Evolutionary conservation across 2,329 filamentous ascomycete species (phyloP).

Genomic region (Penicillium sp.): DNA sequence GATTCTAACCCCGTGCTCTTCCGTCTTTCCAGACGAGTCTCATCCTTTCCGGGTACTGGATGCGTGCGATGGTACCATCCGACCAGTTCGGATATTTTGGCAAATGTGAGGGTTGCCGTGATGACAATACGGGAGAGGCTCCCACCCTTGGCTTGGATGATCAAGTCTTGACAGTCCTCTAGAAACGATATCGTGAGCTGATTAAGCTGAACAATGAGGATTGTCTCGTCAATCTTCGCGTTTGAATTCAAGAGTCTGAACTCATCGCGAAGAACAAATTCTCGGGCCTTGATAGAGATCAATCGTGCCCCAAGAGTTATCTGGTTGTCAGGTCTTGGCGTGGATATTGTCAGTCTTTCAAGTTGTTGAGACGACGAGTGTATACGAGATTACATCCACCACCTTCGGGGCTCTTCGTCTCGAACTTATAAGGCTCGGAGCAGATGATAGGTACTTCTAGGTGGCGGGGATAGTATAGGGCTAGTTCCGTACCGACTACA

Average conservation of each 20-base stretch:
- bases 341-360: too few relatives aligned
- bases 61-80: conserved; percentile 5
- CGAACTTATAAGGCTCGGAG: conserved; percentile 9
- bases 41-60: background rate
- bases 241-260: background rate
- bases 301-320: conserved; percentile 9
- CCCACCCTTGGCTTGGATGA: conserved; percentile 2
- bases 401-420: conserved; percentile 8
- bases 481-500: conserved; percentile 4
- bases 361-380: conserved; percentile 2
- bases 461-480: conserved; percentile 9
- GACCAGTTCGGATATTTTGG: conserved; percentile 6
- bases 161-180: conserved; percentile 7
- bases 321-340: background rate
- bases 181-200: background rate
- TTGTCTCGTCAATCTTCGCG: background rate
- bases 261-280: background rate
- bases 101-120: conserved; percentile 9
- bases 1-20: background rate
- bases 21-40: background rate
- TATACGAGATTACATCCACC: conserved; percentile 11
- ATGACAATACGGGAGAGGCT: conserved; percentile 11
- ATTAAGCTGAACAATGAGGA: too few relatives aligned
- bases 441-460: background rate
- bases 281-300: conserved; percentile 1